Base-by-base conservation (phyloP, 768 basidiomycete genomes). In the Calocybe indica region DNA sequence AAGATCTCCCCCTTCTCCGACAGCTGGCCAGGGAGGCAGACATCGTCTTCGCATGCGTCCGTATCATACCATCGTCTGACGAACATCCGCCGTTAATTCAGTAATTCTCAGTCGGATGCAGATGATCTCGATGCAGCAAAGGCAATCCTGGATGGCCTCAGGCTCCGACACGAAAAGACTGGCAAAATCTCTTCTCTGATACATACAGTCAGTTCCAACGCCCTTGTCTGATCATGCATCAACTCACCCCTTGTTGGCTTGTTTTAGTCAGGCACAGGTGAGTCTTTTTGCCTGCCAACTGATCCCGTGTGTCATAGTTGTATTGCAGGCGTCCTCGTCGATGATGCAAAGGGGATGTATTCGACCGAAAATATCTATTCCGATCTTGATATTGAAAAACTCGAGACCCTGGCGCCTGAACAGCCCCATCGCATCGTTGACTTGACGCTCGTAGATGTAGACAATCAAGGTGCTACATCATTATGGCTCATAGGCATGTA, bases 1-100 rank as follows among this genome's bases (percentile, higher is more conserved):
- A 61, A 12, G 74, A 81, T 55, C 52, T 61, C 7, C 53, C 57
- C 1, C 55, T 74, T 29, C 53, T 80, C 4, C 62, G 62, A 30
- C 52, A 64, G n/a, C 53, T 69, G 28, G 70, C 78, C 5, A 61
- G 63, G 22, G 61, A 70, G 32, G 68, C 76, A 7, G 75, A 80
- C 55, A 50, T 79, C 14, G 69, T 75, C 0, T 58, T 76, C 47
- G 64, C 72, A 5, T 69, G 68, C 49, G 76, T 73, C 51, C 52
- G 63, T 55, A 43, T 40, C 7, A 31, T 22, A 12, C 32, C 31
- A 52, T 38, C 7, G 9, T 3, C n/a, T 31, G 22, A 22, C 22
- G 22, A 22, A 22, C 22, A 4, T 22, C 22, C 22, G 22, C 22
- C 22, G 22, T 22, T 22, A 22, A 37, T 7, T 7, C 10, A 6